Base-by-base conservation (phyloP, 345 rosid species). In the Gossypium australe region DNA sequence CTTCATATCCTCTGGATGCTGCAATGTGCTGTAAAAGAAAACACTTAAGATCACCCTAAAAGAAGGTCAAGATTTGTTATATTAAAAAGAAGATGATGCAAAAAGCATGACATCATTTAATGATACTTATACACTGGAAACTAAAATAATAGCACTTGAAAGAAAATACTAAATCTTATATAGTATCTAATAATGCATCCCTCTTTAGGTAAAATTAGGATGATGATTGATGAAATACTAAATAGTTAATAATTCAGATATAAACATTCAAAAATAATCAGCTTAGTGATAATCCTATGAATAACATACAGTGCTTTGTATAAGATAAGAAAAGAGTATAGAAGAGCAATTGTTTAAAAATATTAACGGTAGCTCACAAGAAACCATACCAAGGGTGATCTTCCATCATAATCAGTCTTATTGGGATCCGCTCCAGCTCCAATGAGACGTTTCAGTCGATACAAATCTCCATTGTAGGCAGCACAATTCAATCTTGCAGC, bases 311-410 rank as follows among this genome's bases (percentile, higher is more conserved):
- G 41, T 38, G 11, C 44, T 27, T 34, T 34, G 65, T 41, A 38
- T 9, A 38, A 41, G 25, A 64, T n/a, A 45, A 4, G 27, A 5
- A 20, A 45, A 22, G 18, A 20, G n/a, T 22, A 4, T 4, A 45
- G 45, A 7, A 16, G 38, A 20, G 2, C 13, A 11, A 45, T 9
- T 9, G 34, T 12, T 20, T 25, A 6, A 51, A 69, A 51, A 52
- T 9, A 69, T 27, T 51, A 4, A 52, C 16, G 16, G 60, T 5
- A 25, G 74, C 22, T 65, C 0, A 4, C 18, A 11, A 65, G 34
- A 75, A 71, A 65, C 11, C 70, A 70, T 89, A 94, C 98, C 95
- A 94, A 76, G 38, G 98, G 94, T 2, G 96, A 87, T 85, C 97
- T 86, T 73, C 97, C 92, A 55, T 83, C 86, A 75, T 94, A 92